phyloP scores from a whole-genome alignment of 192 early-diverging fungal genomes.

The Coemansia sp. region DNA sequence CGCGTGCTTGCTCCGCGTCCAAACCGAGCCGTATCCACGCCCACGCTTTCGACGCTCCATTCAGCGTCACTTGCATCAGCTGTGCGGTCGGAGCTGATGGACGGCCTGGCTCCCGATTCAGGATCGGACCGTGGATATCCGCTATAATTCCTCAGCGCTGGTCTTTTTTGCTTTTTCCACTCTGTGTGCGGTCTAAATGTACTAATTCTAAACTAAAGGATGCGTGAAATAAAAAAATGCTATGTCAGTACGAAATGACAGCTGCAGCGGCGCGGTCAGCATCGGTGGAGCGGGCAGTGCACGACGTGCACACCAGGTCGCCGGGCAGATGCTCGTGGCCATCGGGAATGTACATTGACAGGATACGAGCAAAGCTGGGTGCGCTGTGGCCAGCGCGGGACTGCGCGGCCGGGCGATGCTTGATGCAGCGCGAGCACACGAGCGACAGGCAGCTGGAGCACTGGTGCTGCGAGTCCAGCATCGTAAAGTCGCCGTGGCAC shows the following conservation, averaged over 20 bases:
- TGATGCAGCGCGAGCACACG: constrained; percentile 38
- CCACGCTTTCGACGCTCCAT: constrained; percentile 27
- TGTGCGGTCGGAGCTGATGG: constrained; percentile 25
- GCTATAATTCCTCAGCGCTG: neutral
- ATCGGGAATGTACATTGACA: constrained; percentile 45
- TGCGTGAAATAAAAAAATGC: neutral
- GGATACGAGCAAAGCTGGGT: constrained; percentile 24
- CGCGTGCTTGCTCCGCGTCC: constrained; percentile 10
- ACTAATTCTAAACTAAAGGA: neutral
- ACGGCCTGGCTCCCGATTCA: constrained; percentile 3
- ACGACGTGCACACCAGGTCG: constrained; percentile 34
- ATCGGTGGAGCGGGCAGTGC: constrained; percentile 11
- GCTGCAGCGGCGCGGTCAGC: neutral
- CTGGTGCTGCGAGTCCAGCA: constrained; percentile 38
- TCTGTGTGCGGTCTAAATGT: neutral
- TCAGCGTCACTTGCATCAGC: constrained; percentile 28
- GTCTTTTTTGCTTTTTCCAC: neutral
- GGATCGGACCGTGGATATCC: constrained; percentile 13
- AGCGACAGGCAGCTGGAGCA: constrained; percentile 45
- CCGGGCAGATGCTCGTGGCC: constrained; percentile 24
- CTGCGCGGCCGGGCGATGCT: constrained; percentile 3
- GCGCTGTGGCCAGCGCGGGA: neutral
- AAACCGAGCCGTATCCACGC: constrained; percentile 31
- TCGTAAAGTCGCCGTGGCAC: constrained; percentile 42
- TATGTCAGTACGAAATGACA: neutral